Percentiles rank a stretch among this genome's conserved stretches.
Evolutionary conservation across 164 flowering plant species (phyloP).

Genomic region (Protea cynaroides): DNA sequence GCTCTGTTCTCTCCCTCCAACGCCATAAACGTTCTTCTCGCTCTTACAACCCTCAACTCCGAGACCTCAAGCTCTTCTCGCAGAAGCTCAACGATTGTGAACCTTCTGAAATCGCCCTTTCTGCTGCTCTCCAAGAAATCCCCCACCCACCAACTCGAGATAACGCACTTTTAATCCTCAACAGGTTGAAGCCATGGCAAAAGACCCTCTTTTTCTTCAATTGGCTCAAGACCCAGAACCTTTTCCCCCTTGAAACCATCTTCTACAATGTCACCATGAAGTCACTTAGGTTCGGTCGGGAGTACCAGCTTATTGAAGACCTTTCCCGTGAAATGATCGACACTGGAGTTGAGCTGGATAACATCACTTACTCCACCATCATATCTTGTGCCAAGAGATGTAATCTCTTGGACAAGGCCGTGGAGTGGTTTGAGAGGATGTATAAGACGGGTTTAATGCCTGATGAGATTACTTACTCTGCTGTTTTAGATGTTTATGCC

Average conservation of each 20-base stretch:
- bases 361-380: conserved; percentile 88
- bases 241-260: conserved; percentile 77
- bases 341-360: conserved; percentile 64
- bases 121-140: conserved; percentile 37
- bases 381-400: conserved; percentile 91
- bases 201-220: conserved; percentile 62
- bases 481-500: conserved; percentile 84
- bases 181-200: conserved; percentile 70
- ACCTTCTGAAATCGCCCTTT: conserved; percentile 36
- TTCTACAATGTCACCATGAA: conserved; percentile 90
- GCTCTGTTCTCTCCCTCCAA: conserved; percentile 61
- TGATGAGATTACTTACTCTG: conserved; percentile 93
- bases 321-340: conserved; percentile 77
- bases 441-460: conserved; percentile 87
- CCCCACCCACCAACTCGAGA: conserved; percentile 64
- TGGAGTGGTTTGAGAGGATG: conserved; percentile 96
- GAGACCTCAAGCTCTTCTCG: conserved; percentile 56
- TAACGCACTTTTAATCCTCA: conserved; percentile 63
- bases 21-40: conserved; percentile 59
- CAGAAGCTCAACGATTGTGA: conserved; percentile 52
- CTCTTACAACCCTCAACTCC: conserved; percentile 53
- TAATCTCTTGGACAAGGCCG: conserved; percentile 59
- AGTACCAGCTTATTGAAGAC: conserved; percentile 60
- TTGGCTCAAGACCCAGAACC: conserved; percentile 72
- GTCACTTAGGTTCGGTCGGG: conserved; percentile 75